Percentiles rank a stretch among this genome's conserved stretches.
phyloP scores from a whole-genome alignment of 106 monocot species.

The Gastrodia elata region DNA sequence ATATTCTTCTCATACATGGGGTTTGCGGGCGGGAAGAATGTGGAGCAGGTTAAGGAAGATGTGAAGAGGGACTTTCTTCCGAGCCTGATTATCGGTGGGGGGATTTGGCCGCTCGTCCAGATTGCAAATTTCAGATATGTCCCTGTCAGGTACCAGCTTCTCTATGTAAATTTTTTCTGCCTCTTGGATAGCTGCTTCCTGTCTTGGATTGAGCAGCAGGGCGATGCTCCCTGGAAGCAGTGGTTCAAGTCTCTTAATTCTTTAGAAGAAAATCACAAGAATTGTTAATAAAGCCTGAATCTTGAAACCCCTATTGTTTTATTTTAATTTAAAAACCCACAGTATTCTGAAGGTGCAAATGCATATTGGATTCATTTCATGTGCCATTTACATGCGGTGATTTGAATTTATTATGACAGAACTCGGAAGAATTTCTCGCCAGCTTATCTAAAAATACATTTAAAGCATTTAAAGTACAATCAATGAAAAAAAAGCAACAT shows the following conservation, averaged over 20 bases:
- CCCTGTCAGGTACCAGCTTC: slow-evolving; percentile 87
- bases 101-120: slow-evolving; percentile 79
- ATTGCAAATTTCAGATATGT: slow-evolving; percentile 87
- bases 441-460: too few relatives aligned
- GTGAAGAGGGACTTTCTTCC: slow-evolving; percentile 95
- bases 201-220: slow-evolving; percentile 98
- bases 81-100: slow-evolving; percentile 50
- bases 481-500: too few relatives aligned
- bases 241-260: slow-evolving; percentile 62
- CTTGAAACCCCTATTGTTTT: too few relatives aligned
- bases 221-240: slow-evolving; percentile 92
- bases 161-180: slow-evolving; percentile 94
- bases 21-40: slow-evolving; percentile 58
- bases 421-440: not conserved
- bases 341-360: not conserved
- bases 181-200: slow-evolving; percentile 87
- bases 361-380: not conserved
- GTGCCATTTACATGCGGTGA: not conserved
- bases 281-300: slow-evolving; percentile 31
- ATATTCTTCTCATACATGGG: slow-evolving; percentile 94
- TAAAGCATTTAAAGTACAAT: too few relatives aligned
- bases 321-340: not conserved
- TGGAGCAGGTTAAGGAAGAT: slow-evolving; percentile 72
- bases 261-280: slow-evolving; percentile 41
- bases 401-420: not conserved